Evolutionary conservation across 2,329 filamentous ascomycete species (phyloP), one percentile per base, ranked within the genome.

Genomic region (Sphaceloma murrayae): DNA sequence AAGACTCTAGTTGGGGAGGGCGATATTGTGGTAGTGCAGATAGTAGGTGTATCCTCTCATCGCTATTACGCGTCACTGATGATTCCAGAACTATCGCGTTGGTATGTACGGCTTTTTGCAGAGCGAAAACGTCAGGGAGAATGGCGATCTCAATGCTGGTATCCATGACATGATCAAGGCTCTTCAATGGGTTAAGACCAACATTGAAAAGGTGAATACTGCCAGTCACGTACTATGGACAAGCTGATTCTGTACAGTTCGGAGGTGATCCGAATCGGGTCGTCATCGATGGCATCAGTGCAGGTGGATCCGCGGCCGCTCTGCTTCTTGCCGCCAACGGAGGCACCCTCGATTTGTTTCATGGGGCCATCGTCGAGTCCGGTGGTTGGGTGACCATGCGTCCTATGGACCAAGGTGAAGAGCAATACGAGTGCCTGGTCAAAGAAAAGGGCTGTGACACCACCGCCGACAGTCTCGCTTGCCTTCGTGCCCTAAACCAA

Each of bases 1-100:
- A 70, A 70, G 2, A 74, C 75, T 49, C 60, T 78, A 2, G 75
- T 71, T 0, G 74, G 72, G 2, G 66, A 74, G 36, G 74, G 74
- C 16, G 75, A 78, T 48, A 66, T 78, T 14, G 72, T 79, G 0
- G 66, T 76, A 2, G 75, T 80, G 3, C 58, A 60, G 6, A 72
- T 78, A 60, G 24, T 27, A 11, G 11, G 24, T 27, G n/a, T n/a
- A n/a, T n/a, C n/a, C n/a, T n/a, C n/a, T n/a, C n/a, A n/a, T n/a
- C n/a, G n/a, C n/a, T n/a, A n/a, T n/a, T n/a, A n/a, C n/a, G n/a
- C n/a, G 24, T 6, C 24, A 27, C 24, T 27, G 24, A 27, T 27
- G 7, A 27, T 27, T 11, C 6, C 6, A 27, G 24, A 78, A 79
- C 59, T 79, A 79, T 56, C 70, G 77, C 5, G 59, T 78, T 3